A percentile compares a stretch with the other conserved stretches of the same genome.
phyloP scores from a whole-genome alignment of 75 land plant species.

The Picea glauca region DNA sequence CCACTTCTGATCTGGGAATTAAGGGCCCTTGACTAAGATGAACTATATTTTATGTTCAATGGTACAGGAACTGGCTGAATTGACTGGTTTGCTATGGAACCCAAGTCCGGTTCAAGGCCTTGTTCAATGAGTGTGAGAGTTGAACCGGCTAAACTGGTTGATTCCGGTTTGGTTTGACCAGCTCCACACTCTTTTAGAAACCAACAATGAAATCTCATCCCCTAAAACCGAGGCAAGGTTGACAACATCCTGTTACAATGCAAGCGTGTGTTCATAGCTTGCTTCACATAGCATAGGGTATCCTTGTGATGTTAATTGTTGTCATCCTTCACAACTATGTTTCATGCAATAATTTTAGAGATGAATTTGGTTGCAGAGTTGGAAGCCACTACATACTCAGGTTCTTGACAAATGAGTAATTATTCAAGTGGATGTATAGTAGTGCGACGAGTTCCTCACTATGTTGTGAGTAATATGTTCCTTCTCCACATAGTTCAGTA shows the following conservation, averaged over 20 bases:
- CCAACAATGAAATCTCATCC: background rate
- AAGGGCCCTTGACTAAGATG: too few species aligned
- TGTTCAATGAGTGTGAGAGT: too few species aligned
- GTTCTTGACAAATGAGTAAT: constrained; percentile 6
- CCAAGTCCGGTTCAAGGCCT: too few species aligned
- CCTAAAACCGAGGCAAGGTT: background rate
- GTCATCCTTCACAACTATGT: constrained; percentile 5
- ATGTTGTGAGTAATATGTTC: background rate
- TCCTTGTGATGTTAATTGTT: background rate
- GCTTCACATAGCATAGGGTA: too few species aligned
- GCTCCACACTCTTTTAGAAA: too few species aligned
- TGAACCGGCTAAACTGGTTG: too few species aligned
- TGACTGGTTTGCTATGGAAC: too few species aligned
- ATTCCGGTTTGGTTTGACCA: too few species aligned
- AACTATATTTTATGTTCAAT: too few species aligned
- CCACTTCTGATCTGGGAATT: too few species aligned
- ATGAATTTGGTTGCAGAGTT: constrained; percentile 9
- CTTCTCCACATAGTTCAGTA: constrained; percentile 5
- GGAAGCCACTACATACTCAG: constrained; percentile 7
- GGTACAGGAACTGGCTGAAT: too few species aligned
- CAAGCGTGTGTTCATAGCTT: background rate
- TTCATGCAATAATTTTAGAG: background rate
- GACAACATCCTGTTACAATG: background rate
- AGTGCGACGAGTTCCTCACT: constrained; percentile 11
- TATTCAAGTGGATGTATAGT: background rate